Evolutionary conservation across 2,329 filamentous ascomycete species (phyloP), one percentile per base, ranked within the genome.

Genomic region (Nemania sp.): DNA sequence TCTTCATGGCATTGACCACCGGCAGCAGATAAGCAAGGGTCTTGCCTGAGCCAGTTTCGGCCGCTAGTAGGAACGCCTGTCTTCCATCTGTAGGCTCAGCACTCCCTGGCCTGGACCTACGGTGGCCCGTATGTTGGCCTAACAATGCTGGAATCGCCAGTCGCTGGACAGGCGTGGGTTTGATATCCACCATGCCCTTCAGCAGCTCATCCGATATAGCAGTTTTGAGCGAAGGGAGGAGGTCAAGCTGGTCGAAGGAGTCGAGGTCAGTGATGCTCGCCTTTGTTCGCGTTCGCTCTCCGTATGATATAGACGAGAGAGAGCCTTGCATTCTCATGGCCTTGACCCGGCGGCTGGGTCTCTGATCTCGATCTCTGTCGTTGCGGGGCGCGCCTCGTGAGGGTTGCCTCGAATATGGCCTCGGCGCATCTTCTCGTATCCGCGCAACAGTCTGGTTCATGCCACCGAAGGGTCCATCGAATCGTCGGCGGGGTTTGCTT

Each of bases 31-130:
- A 99, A 9, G 95, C 92, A 63, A 99, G 80, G 1, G 95, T 99
- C 80, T 99, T 99, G 62, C 95, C 95, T 0, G 95, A 98, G 12
- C 95, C 95, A 0, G 95, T 99, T 80, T 99, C 95, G 11, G 95
- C 95, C 3, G 95, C 95, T 51, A 99, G 81, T 12, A 99, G 82
- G 72, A 91, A 97, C 77, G 80, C 83, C 61, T 77, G 76, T 66
- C 71, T 82, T 57, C 69, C 71, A 29, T 7, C 25, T 3, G 4
- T 7, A 2, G 73, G 57, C 5, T 63, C 66, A 39, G 70, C 66
- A 42, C 72, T 74, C 60, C 35, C 50, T 10, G 71, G 69, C 68
- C 71, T 70, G 63, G 59, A 65, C 48, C 68, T 60, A 34, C 48
- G 74, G 55, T 74, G 75, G 5, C 76, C 76, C 18, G 75, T 71